Conservation (phyloP, 768 basidiomycete species). For the Leccinum rimulosum region DNA sequence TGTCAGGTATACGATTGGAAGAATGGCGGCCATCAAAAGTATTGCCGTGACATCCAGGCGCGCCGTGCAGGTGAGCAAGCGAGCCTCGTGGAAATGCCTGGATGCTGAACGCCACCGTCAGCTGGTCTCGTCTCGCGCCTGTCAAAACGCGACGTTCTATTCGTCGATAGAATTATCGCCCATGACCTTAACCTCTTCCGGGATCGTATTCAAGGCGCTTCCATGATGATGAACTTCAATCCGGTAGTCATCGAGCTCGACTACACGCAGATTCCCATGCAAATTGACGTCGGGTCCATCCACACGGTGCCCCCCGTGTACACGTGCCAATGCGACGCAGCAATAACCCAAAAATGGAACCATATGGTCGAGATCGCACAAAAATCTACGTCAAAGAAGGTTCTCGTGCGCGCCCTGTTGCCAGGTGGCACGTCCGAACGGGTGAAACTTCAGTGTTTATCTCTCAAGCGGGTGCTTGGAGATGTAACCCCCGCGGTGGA, state of each 20-base stretch:
- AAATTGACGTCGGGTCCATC: slow-evolving; percentile 17
- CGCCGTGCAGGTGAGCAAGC: slow-evolving; percentile 22
- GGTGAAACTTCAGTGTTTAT: slow-evolving; percentile 26
- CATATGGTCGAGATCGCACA: slow-evolving; percentile 29
- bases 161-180: slow-evolving; percentile 25
- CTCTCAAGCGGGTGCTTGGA: slow-evolving; percentile 18
- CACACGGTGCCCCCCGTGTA: slow-evolving; percentile 6
- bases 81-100: background rate
- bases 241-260: slow-evolving; percentile 27
- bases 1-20: slow-evolving; percentile 32
- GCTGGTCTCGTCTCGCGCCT: slow-evolving; percentile 23
- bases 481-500: slow-evolving; percentile 4
- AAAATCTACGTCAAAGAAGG: slow-evolving; percentile 16
- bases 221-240: slow-evolving; percentile 1
- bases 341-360: slow-evolving; percentile 25
- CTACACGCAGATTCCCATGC: slow-evolving; percentile 21
- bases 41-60: slow-evolving; percentile 28
- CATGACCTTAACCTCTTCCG: slow-evolving; percentile 16
- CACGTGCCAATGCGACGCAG: slow-evolving; percentile 23
- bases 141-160: slow-evolving; percentile 21
- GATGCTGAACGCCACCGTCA: slow-evolving; percentile 6
- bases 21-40: slow-evolving; percentile 24
- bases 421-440: slow-evolving; percentile 24
- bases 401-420: slow-evolving; percentile 30
- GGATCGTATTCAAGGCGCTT: slow-evolving; percentile 17